Evolutionary conservation across 176 grass and related monocot genomes (phyloP), one percentile per base, ranked within the genome.

Genomic region (Pharus latifolius): DNA sequence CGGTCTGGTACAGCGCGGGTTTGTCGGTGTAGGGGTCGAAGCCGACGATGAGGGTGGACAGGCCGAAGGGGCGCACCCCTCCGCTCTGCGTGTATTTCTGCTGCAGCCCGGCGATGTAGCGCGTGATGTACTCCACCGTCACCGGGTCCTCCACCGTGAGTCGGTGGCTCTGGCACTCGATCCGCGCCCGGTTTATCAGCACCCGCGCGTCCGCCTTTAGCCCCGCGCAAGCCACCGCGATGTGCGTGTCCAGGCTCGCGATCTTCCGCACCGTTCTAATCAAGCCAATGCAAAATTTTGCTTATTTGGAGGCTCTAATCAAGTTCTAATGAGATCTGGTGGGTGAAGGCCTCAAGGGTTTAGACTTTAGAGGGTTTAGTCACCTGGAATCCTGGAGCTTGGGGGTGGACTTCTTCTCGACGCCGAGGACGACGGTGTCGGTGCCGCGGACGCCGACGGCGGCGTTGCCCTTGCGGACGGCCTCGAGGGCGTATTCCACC

Each of bases 401-500:
- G 15, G 96, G 96, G 24, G 96, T 91, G 69, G 96, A 91, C 75
- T 99, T 99, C 90, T 99, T 99, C 87, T 99, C 96, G 59, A 95
- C 96, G 64, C 90, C 96, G 72, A 99, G 96, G 57, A 99, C 96
- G 80, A 91, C 84, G 65, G 87, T 91, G 87, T 99, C 96, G 28
- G 49, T 50, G 78, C 96, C 96, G 59, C 96, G 90, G 58, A 99
- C 90, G 72, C 95, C 95, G 57, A 99, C 95, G 46, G 95, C 95
- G 40, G 95, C 95, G 96, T 99, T 99, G 5, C 90, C 90, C 82
- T 99, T 99, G 65, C 90, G 96, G 60, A 99, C 96, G 33, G 90
- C 96, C 85, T 99, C 96, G 76, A 99, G 90, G 13, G 96, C 96
- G 73, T 99, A 99, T 72, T 99, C 96, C 6, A 99, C 96, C 96